phyloP scores from a whole-genome alignment of 202 grass and related monocot species.

The Setaria viridis region DNA sequence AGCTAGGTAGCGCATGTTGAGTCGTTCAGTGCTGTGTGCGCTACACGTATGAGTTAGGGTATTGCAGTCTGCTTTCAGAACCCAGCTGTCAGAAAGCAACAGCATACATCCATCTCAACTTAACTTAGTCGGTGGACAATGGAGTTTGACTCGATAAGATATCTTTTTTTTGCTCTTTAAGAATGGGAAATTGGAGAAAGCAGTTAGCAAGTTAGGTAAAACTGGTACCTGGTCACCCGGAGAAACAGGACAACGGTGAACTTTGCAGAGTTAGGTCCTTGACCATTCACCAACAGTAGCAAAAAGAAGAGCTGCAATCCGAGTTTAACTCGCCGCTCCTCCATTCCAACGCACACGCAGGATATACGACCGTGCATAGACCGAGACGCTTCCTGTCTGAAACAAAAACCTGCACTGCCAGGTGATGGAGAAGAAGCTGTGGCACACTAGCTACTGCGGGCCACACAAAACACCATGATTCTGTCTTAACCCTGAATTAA shows the following conservation, averaged over 20 bases:
- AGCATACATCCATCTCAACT: background rate
- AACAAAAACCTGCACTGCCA: background rate
- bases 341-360: background rate
- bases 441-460: background rate
- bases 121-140: background rate
- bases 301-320: background rate
- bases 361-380: background rate
- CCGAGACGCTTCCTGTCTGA: background rate
- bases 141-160: background rate
- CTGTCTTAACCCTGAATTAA: background rate
- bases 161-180: background rate
- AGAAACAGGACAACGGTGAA: background rate
- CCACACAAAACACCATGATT: background rate
- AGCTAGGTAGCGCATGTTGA: constrained; percentile 14
- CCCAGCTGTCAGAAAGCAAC: constrained; percentile 36
- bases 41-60: background rate
- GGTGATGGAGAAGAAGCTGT: background rate
- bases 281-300: background rate
- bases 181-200: background rate
- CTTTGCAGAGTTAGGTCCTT: constrained; percentile 2
- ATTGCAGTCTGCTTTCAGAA: constrained; percentile 22
- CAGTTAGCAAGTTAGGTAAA: background rate
- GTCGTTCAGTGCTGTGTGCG: background rate
- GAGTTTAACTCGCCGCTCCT: background rate
- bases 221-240: background rate